These are phyloP conservation scores for Bjerkandera adusta DNA, from an alignment of 1,284 basidiomycete species.

Conservation along the genomic window DNA sequence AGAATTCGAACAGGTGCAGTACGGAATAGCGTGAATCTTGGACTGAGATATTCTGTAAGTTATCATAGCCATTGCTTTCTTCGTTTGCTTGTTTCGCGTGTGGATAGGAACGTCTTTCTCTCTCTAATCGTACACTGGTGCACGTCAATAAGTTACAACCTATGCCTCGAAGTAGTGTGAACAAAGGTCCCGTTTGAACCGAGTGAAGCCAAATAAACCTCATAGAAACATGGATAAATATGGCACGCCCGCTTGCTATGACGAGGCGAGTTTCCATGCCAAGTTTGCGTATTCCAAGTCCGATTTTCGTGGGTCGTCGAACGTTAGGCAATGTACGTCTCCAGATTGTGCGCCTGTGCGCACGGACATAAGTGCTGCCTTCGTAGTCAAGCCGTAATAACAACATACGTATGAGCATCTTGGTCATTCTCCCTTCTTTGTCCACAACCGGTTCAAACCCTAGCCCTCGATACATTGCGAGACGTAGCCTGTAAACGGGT, in stretches of 20 bases:
- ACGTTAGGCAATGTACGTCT: constrained; percentile 49
- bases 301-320: constrained; percentile 26
- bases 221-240: not conserved
- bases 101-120: too few relatives aligned
- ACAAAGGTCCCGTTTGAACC: too few relatives aligned
- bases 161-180: too few relatives aligned
- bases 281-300: constrained; percentile 36
- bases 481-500: constrained; percentile 46
- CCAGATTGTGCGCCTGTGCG: constrained; percentile 55
- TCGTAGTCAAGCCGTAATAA: not conserved
- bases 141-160: too few relatives aligned
- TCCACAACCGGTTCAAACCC: constrained; percentile 67
- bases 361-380: not conserved
- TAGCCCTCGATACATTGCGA: constrained; percentile 64
- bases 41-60: too few relatives aligned
- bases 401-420: constrained; percentile 67
- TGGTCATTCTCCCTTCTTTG: constrained; percentile 46
- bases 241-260: constrained; percentile 32
- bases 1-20: constrained; percentile 1
- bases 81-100: not conserved
- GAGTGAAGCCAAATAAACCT: too few relatives aligned
- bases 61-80: too few relatives aligned
- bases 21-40: constrained; percentile 5
- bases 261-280: constrained; percentile 58
- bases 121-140: too few relatives aligned